Base-by-base conservation (phyloP, 2,329 filamentous ascomycete species). In the Aspergillus versicolor region DNA sequence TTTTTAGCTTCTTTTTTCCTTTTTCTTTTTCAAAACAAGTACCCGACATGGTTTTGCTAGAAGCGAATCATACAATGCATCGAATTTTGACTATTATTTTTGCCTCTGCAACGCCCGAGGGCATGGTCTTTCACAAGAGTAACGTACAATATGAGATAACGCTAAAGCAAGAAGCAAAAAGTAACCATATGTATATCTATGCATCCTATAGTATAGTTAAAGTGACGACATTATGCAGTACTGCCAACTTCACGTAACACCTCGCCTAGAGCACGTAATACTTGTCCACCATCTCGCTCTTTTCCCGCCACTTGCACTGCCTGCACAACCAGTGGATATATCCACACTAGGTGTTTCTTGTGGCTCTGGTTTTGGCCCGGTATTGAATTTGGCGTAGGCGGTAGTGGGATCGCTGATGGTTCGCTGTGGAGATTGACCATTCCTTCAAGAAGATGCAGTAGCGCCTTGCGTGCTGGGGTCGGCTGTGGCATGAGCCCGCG, bases 401-500 rank as follows among this genome's bases (percentile, higher is more conserved):
- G 67, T 22, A 79, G 74, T 1, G 88, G 85, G 24, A 94, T 89
- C 0, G 89, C 88, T 4, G 83, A 82, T 0, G 86, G 83, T 63
- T 92, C 88, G 54, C 88, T 89, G 54, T 82, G 79, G 58, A 97
- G 77, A 17, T 81, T 79, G 1, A 89, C 83, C 34, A 96, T 78
- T 45, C 84, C 79, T 48, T 78, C 75, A 17, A 97, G 78, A 22
- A 92, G 81, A 67, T 90, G 88, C 4, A 89, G 70, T 11, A 99
- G 77, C 70, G 96, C 94, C 60, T 84, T 87, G 43, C 90, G 84
- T 68, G 96, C 90, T 8, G 86, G 88, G 5, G 91, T 79, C 0
- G 93, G 93, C 70, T 94, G 90, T 4, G 94, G 94, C 86, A 95
- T 94, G 49, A 87, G 84, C 0, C 94, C 92, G 13, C 94, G 83